phyloP scores from a whole-genome alignment of 2,329 filamentous ascomycete species.

The Exserohilum turcica region DNA sequence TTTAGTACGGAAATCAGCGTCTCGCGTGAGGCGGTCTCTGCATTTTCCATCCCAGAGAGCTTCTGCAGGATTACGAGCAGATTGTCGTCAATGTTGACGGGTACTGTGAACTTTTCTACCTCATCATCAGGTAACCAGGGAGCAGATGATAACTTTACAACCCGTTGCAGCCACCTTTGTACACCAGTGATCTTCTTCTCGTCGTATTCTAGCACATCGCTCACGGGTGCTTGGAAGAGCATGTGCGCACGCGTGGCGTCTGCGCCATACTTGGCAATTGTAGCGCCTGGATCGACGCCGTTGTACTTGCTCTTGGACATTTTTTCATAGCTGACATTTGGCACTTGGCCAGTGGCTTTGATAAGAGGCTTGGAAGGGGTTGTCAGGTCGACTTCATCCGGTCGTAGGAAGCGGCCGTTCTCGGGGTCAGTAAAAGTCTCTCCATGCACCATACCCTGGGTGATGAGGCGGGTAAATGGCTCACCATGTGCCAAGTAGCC shows the following conservation, averaged over 20 bases:
- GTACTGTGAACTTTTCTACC: constrained; percentile 24
- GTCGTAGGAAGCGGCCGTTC: constrained; percentile 76
- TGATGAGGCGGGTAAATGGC: constrained; percentile 81
- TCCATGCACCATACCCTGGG: constrained; percentile 92
- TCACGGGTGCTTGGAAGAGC: constrained; percentile 84
- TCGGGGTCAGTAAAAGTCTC: constrained; percentile 77
- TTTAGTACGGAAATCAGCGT: constrained; percentile 18
- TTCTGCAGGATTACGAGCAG: constrained; percentile 25
- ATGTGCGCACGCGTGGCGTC: constrained; percentile 86
- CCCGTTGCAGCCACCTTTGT: constrained; percentile 75
- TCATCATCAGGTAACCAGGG: constrained; percentile 30
- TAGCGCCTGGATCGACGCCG: constrained; percentile 78
- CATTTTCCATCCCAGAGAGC: constrained; percentile 11
- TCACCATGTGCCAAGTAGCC: constrained; percentile 59
- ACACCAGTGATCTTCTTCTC: constrained; percentile 80
- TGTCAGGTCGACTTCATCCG: constrained; percentile 71
- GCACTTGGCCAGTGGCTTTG: constrained; percentile 62
- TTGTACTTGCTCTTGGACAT: constrained; percentile 97
- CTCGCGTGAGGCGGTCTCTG: not conserved
- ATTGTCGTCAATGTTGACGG: constrained; percentile 33
- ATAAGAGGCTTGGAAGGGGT: constrained; percentile 64
- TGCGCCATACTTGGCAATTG: constrained; percentile 76
- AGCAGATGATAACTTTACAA: constrained; percentile 61
- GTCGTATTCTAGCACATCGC: constrained; percentile 86
- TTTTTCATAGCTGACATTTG: constrained; percentile 77